Evolutionary conservation across 352 stramenopile genomes (phyloP).

Genomic region (Pythium rishiriense): DNA sequence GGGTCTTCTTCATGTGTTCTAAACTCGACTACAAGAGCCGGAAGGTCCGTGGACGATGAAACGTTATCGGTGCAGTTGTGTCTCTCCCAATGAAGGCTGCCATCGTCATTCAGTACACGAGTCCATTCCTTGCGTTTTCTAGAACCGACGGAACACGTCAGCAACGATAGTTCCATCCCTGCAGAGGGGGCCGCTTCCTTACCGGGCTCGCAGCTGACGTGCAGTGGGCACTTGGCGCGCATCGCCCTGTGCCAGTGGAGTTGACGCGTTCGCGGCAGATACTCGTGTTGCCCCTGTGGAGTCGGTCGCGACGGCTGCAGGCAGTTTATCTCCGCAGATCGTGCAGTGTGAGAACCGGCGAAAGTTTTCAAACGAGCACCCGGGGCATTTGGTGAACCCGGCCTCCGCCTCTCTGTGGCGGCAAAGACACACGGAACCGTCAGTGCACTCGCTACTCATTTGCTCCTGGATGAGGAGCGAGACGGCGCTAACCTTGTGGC

Average conservation of each 20-base stretch:
- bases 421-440: background rate
- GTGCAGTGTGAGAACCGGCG: slow-evolving; percentile 61
- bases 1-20: slow-evolving; percentile 30
- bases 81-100: slow-evolving; percentile 58
- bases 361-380: slow-evolving; percentile 80
- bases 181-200: background rate
- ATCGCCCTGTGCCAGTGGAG: background rate
- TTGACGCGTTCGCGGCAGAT: background rate
- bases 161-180: background rate
- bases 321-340: slow-evolving; percentile 61
- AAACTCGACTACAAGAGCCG: slow-evolving; percentile 31
- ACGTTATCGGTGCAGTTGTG: slow-evolving; percentile 19
- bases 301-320: background rate
- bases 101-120: slow-evolving; percentile 62
- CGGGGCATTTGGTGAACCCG: slow-evolving; percentile 44
- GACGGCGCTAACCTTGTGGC: slow-evolving; percentile 33
- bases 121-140: slow-evolving; percentile 71
- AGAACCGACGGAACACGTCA: background rate
- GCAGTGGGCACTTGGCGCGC: background rate
- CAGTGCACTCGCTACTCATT: background rate
- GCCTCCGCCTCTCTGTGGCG: slow-evolving; percentile 52
- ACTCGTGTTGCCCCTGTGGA: background rate
- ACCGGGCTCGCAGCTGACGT: slow-evolving; percentile 25
- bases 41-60: slow-evolving; percentile 22
- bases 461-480: background rate